A percentile compares a stretch with the other conserved stretches of the same genome.
These are phyloP conservation scores for Collariella sp. DNA, from an alignment of 495 filamentous ascomycete species.

Conservation along the genomic window DNA sequence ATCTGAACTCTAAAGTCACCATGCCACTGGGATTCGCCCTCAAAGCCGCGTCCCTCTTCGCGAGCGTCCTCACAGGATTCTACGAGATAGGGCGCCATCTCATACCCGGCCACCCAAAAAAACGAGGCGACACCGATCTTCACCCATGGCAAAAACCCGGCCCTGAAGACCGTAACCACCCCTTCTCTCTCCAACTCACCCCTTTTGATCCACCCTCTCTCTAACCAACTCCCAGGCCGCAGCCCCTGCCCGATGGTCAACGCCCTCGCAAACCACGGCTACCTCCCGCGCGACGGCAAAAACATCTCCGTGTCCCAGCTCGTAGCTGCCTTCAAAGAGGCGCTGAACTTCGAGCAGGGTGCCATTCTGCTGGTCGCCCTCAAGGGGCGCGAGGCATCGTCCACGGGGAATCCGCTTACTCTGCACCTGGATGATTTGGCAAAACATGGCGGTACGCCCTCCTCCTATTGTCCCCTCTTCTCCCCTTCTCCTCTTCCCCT, in stretches of 20 bases:
- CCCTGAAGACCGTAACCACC: background rate
- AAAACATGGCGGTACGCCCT: constrained; percentile 17
- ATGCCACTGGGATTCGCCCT: too few relatives aligned
- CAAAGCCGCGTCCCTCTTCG: too few relatives aligned
- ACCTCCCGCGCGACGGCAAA: constrained; percentile 46
- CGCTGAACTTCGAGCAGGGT: constrained; percentile 22
- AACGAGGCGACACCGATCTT: too few relatives aligned
- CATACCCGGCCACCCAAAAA: too few relatives aligned
- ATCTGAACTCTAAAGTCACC: too few relatives aligned
- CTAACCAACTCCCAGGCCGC: constrained; percentile 13
- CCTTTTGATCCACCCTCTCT: background rate
- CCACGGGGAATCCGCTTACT: constrained; percentile 20
- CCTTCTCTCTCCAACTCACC: background rate
- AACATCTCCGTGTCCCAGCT: constrained; percentile 22
- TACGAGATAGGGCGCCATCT: too few relatives aligned
- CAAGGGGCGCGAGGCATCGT: constrained; percentile 19
- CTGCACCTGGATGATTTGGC: constrained; percentile 26
- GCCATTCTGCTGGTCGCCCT: constrained; percentile 17
- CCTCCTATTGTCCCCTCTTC: background rate
- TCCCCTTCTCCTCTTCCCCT: background rate
- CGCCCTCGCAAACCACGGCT: constrained; percentile 49
- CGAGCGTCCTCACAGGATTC: too few relatives aligned
- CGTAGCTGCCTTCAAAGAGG: constrained; percentile 17
- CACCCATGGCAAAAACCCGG: background rate
- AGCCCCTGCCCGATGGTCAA: constrained; percentile 48